Base-by-base conservation (phyloP, 2,329 filamentous ascomycete genomes). In the Dothistroma septosporum region DNA sequence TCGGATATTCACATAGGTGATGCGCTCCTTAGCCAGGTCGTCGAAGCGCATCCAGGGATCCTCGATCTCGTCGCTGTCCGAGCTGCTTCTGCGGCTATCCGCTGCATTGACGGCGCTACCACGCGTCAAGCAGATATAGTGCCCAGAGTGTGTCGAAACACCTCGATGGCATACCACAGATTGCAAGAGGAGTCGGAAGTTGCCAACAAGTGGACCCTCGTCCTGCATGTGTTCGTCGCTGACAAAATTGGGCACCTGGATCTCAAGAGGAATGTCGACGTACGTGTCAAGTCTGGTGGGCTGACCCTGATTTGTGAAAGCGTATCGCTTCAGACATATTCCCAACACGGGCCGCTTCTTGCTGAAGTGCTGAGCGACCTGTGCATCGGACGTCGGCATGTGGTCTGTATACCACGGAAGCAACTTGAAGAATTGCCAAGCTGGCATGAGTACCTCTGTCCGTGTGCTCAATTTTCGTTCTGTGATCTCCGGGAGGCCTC, bases 371-470 rank as follows among this genome's bases (percentile, higher is more conserved):
- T 87, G 85, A n/a, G 90, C 91, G 10, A 97, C 89, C 69, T 96
- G 91, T 1, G 86, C 83, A 72, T 96, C 90, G 63, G 82, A 84
- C 28, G 77, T 82, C 7, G 84, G 83, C 16, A 81, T 80, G 58
- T 86, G 84, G 67, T 87, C 81, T 1, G 91, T 91, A 72, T 96
- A 92, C 92, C 92, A 97, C 31, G 92, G 92, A 69, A 97, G 91
- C 28, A 97, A 79, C 70, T 90, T 91, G 77, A 97, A 97, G 72
- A 97, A 96, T 70, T 97, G 93, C 92, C 92, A 97, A 1, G 94
- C 94, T 41, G 93, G 93, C 79, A 97, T 96, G 61, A 93, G 87
- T 14, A 97, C 89, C 69, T 96, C 92, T 71, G 93, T 96, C 65
- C 83, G 67, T 11, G 70, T 70, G 63, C 69, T 70, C 61, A 72